These are phyloP conservation scores for Aureoboletus auriporus DNA, from an alignment of 768 basidiomycete species.

Conservation along the genomic window DNA sequence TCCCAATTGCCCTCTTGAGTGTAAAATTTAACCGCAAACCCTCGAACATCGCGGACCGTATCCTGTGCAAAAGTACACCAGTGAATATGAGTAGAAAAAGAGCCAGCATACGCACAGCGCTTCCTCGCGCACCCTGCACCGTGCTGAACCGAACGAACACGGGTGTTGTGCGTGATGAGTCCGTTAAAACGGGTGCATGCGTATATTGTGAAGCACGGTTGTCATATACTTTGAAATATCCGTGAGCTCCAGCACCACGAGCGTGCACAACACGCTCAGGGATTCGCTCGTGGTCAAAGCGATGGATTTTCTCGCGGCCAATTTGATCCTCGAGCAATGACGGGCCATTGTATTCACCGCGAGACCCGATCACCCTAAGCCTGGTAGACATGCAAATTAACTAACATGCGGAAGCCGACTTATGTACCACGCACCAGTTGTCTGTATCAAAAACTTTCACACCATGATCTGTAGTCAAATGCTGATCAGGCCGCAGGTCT, in stretches of 20 bases:
- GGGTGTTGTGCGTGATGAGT: constrained; percentile 67
- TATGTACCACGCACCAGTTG: constrained; percentile 44
- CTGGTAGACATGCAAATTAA: constrained; percentile 30
- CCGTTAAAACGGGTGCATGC: constrained; percentile 65
- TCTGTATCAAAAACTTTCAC: constrained; percentile 58
- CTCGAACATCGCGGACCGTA: constrained; percentile 80
- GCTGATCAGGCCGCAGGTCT: constrained; percentile 6
- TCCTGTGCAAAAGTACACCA: constrained; percentile 37
- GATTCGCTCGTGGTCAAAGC: constrained; percentile 87
- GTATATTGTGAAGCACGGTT: constrained; percentile 69
- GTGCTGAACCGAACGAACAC: constrained; percentile 84
- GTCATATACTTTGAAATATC: constrained; percentile 74
- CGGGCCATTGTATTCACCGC: constrained; percentile 54
- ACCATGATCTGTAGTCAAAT: constrained; percentile 61
- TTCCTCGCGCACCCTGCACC: constrained; percentile 78
- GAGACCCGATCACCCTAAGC: constrained; percentile 45
- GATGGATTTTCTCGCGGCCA: constrained; percentile 68
- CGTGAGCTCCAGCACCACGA: constrained; percentile 76
- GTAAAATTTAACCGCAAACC: constrained; percentile 83
- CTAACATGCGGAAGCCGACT: constrained; percentile 1
- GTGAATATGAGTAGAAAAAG: background rate
- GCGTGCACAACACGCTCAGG: constrained; percentile 79
- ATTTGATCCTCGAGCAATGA: constrained; percentile 77
- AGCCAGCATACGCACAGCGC: constrained; percentile 51
- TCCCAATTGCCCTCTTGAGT: constrained; percentile 87